Percentiles rank a stretch among this genome's conserved stretches.
Conservation (phyloP, 1,284 basidiomycete genomes). For the Coriolopsis trogii region DNA sequence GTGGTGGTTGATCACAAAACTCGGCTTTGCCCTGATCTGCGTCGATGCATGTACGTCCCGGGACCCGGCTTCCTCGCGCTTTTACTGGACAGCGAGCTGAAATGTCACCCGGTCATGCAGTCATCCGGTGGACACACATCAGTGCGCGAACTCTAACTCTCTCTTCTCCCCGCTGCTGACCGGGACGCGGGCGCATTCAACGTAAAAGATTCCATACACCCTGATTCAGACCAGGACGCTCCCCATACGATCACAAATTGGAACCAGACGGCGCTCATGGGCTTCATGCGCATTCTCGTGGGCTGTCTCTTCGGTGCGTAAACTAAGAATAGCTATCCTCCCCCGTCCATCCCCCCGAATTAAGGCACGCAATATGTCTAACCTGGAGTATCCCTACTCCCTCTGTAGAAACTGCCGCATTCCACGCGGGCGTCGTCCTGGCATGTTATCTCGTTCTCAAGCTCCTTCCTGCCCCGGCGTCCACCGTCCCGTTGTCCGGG, state of each 20-base stretch:
- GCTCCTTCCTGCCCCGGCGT: conserved; percentile 27
- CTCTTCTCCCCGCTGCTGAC: conserved; percentile 7
- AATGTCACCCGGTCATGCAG: conserved; percentile 37
- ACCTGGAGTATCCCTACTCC: conserved; percentile 2
- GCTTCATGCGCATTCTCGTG: conserved; percentile 58
- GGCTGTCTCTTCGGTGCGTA: conserved; percentile 62
- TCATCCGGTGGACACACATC: conserved; percentile 76
- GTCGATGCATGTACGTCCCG: conserved; percentile 68
- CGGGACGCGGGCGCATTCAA: too few species aligned
- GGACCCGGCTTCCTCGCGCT: not conserved
- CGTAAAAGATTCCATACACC: too few species aligned
- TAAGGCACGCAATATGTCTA: conserved; percentile 18
- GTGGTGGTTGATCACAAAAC: conserved; percentile 56
- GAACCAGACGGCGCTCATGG: conserved; percentile 45
- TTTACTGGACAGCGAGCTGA: too few species aligned
- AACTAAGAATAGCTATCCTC: not conserved
- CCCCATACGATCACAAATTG: conserved; percentile 24
- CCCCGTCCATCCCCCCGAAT: conserved; percentile 2
- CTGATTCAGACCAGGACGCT: too few species aligned
- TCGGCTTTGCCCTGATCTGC: conserved; percentile 59
- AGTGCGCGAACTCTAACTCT: conserved; percentile 38
- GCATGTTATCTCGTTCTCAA: conserved; percentile 56
- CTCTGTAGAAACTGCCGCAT: conserved; percentile 65
- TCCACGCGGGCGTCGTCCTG: conserved; percentile 66
- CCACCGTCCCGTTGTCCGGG: conserved; percentile 42